A percentile compares a stretch with the other conserved stretches of the same genome.
Conservation (phyloP, 495 filamentous ascomycete genomes). For the Penicillium soppii region DNA sequence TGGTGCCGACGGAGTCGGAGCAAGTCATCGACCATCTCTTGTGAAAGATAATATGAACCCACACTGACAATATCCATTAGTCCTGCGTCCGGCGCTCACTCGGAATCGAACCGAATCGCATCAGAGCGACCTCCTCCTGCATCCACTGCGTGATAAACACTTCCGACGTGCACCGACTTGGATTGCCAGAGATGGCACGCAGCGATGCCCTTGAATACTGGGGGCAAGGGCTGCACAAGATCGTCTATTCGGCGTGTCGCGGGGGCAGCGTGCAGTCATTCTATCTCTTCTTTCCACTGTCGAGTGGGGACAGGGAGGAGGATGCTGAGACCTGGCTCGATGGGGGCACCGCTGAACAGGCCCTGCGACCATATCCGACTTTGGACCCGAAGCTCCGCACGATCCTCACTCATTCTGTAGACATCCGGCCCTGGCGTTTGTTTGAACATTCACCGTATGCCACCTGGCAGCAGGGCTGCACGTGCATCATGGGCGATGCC, state of each 20-base stretch:
- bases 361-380: too few species aligned
- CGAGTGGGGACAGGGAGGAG: too few species aligned
- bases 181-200: slow-evolving; percentile 22
- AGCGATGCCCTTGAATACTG: slow-evolving; percentile 36
- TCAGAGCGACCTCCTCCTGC: slow-evolving; percentile 31
- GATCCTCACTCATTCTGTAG: too few species aligned
- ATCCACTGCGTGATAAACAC: slow-evolving; percentile 33
- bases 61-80: too few species aligned
- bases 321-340: too few species aligned
- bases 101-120: slow-evolving; percentile 17
- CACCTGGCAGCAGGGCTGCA: slow-evolving; percentile 23
- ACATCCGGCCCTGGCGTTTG: too few species aligned
- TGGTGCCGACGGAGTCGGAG: slow-evolving; percentile 30
- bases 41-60: too few species aligned
- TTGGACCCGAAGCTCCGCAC: too few species aligned
- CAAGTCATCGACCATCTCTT: too few species aligned
- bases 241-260: slow-evolving; percentile 31
- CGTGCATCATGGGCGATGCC: slow-evolving; percentile 29
- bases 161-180: slow-evolving; percentile 21
- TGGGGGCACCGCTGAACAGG: too few species aligned
- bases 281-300: slow-evolving; percentile 27
- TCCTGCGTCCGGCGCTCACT: too few species aligned
- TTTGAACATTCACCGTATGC: slow-evolving; percentile 30
- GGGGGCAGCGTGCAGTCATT: slow-evolving; percentile 28
- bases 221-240: slow-evolving; percentile 34